Conservation (phyloP, 352 stramenopile genomes). For the Aphanomyces cochlioides region DNA sequence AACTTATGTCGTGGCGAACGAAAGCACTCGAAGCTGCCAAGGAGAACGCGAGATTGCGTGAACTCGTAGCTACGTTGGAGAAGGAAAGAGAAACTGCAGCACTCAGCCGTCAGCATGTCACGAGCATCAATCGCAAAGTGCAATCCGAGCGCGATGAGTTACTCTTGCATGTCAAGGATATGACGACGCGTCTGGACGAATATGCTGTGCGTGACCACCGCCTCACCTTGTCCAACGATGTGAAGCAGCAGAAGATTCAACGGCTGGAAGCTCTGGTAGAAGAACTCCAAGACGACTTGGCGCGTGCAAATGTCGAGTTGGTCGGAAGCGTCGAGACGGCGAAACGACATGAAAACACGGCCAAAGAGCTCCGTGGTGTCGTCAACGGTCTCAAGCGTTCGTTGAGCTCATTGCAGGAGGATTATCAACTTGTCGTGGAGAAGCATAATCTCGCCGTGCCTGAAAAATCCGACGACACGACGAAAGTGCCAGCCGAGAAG, state of each 20-base stretch:
- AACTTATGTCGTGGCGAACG: constrained; percentile 11
- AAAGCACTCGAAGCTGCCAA: background rate
- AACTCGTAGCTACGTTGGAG: background rate
- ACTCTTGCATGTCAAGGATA: background rate
- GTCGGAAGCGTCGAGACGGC: background rate
- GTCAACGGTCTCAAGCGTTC: constrained; percentile 17
- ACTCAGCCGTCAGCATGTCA: background rate
- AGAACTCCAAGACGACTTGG: background rate
- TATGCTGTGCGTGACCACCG: constrained; percentile 1
- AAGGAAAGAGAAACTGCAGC: background rate
- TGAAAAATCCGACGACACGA: background rate
- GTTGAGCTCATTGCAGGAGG: constrained; percentile 6
- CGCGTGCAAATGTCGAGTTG: background rate
- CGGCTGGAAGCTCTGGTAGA: constrained; percentile 12
- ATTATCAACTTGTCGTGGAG: constrained; percentile 10
- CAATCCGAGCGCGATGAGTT: constrained; percentile 13
- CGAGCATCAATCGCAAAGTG: background rate
- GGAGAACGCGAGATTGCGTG: constrained; percentile 5
- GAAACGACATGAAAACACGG: background rate
- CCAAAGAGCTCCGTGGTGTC: background rate
- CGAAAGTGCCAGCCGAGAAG: background rate
- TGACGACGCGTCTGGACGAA: background rate
- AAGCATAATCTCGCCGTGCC: background rate
- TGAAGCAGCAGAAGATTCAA: constrained; percentile 28
- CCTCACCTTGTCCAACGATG: constrained; percentile 1